These are phyloP conservation scores for Bipolaris oryzae DNA, from an alignment of 2,329 filamentous ascomycete genomes.

Conservation along the genomic window DNA sequence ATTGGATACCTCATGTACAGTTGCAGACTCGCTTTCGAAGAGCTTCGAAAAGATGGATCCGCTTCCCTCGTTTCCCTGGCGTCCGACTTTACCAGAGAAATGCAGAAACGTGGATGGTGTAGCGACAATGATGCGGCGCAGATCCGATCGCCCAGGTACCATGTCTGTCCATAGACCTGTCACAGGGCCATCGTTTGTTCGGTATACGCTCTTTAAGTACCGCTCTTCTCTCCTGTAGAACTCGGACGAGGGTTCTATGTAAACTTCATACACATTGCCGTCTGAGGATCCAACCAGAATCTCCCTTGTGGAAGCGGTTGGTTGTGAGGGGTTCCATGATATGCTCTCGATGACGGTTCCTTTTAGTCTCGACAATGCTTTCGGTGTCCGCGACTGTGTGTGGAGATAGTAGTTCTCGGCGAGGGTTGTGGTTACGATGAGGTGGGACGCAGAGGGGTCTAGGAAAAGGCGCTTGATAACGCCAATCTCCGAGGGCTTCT, in stretches of 20 bases:
- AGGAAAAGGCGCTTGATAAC: conserved; percentile 96
- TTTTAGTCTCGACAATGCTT: conserved; percentile 79
- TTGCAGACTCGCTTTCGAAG: conserved; percentile 85
- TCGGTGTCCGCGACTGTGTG: conserved; percentile 87
- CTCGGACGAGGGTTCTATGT: conserved; percentile 91
- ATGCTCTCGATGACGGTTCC: conserved; percentile 87
- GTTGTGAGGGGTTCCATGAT: conserved; percentile 92
- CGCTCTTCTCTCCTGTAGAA: conserved; percentile 96
- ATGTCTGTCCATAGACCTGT: conserved; percentile 85
- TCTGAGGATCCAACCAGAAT: conserved; percentile 92
- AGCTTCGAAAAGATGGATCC: conserved; percentile 84
- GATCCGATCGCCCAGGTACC: conserved; percentile 70
- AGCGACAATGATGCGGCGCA: conserved; percentile 77
- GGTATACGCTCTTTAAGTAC: conserved; percentile 83
- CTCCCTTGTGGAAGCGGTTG: conserved; percentile 91
- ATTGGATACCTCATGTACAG: conserved; percentile 72
- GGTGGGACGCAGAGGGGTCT: conserved; percentile 92
- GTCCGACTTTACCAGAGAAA: conserved; percentile 77
- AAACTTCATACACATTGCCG: conserved; percentile 92
- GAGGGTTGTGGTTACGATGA: conserved; percentile 86
- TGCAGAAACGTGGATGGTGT: conserved; percentile 81
- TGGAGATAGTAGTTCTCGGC: conserved; percentile 99
- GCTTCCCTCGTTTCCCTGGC: conserved; percentile 75
- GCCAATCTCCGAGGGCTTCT: conserved; percentile 87
- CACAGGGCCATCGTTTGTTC: conserved; percentile 79